Evolutionary conservation across 2,329 filamentous ascomycete genomes (phyloP).

Genomic region (Colletotrichum cereale): DNA sequence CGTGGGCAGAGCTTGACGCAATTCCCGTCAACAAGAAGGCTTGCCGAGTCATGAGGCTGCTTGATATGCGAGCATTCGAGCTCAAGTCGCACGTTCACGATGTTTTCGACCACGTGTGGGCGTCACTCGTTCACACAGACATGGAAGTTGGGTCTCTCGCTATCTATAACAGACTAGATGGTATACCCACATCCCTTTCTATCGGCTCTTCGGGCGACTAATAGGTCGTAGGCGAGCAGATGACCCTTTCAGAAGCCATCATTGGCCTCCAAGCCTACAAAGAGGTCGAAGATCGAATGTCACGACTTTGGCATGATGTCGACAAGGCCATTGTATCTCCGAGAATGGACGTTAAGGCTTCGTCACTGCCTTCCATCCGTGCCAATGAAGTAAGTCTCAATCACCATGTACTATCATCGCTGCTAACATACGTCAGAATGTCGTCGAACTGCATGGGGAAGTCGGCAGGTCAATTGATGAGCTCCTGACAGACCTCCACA

Average conservation of each 20-base stretch:
- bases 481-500: slow-evolving; percentile 67
- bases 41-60: slow-evolving; percentile 72
- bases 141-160: slow-evolving; percentile 65
- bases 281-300: slow-evolving; percentile 70
- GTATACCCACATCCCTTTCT: slow-evolving; percentile 51
- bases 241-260: slow-evolving; percentile 66
- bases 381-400: slow-evolving; percentile 37
- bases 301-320: slow-evolving; percentile 72
- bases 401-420: neutral
- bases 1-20: slow-evolving; percentile 68
- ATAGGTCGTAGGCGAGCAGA: slow-evolving; percentile 59
- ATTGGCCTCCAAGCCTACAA: slow-evolving; percentile 70
- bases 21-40: slow-evolving; percentile 72
- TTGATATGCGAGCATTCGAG: slow-evolving; percentile 74
- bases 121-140: slow-evolving; percentile 74
- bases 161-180: slow-evolving; percentile 65
- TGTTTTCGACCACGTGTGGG: slow-evolving; percentile 79
- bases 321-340: slow-evolving; percentile 72
- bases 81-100: slow-evolving; percentile 76
- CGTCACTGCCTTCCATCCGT: slow-evolving; percentile 55
- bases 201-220: slow-evolving; percentile 25
- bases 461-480: slow-evolving; percentile 61
- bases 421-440: slow-evolving; percentile 51
- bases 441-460: slow-evolving; percentile 57
- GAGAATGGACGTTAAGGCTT: slow-evolving; percentile 62